These are phyloP conservation scores for Rhododendron ferrugineum DNA, from an alignment of 148 eudicot genomes.

Conservation along the genomic window DNA sequence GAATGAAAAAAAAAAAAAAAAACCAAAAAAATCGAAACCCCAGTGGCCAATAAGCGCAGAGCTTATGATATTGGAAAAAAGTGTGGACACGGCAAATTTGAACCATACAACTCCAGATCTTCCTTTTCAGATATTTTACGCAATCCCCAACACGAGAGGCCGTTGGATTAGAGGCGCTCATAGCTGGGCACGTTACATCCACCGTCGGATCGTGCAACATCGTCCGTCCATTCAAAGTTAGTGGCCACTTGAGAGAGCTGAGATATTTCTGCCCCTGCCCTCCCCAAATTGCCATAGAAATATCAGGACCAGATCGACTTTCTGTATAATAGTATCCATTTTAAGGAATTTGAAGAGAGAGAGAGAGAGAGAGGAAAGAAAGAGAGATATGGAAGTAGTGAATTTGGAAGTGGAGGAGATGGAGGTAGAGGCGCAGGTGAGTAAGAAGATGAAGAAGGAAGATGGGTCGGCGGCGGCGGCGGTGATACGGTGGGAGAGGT, in stretches of 20 bases:
- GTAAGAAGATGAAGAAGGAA: not conserved
- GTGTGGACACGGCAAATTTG: not conserved
- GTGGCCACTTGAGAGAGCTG: not conserved
- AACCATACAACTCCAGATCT: not conserved
- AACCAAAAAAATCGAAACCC: not conserved
- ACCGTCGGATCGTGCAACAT: not conserved
- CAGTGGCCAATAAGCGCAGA: not conserved
- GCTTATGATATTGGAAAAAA: not conserved
- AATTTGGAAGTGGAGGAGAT: not conserved
- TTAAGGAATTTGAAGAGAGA: not conserved
- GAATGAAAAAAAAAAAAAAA: too few relatives aligned
- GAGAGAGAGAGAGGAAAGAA: not conserved
- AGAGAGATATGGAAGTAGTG: not conserved
- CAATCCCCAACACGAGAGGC: not conserved
- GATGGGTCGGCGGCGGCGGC: not conserved
- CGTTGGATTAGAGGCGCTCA: not conserved
- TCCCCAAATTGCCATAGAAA: not conserved
- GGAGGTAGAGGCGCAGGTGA: not conserved
- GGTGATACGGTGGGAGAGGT: not conserved
- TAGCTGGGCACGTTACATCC: not conserved
- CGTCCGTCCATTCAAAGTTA: not conserved
- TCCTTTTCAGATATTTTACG: not conserved
- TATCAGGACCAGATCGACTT: not conserved
- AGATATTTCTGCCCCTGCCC: not conserved
- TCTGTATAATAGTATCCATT: not conserved